These are phyloP conservation scores for Poa pratensis DNA, from an alignment of 176 grass and related monocot species.

Conservation along the genomic window DNA sequence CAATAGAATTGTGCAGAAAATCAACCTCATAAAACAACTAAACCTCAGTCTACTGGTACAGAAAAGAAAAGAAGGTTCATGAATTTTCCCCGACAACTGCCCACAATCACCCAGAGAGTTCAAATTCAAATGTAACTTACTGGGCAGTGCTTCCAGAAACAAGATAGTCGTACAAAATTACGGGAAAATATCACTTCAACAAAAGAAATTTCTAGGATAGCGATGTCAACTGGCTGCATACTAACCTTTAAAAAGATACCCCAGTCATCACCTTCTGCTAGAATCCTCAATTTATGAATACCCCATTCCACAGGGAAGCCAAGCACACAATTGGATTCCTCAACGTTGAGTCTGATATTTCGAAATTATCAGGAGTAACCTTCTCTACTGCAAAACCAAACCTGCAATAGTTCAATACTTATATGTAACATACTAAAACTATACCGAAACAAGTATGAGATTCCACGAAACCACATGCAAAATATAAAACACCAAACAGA, in stretches of 20 bases:
- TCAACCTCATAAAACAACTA: constrained; percentile 1
- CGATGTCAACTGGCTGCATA: constrained; percentile 37
- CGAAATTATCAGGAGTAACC: constrained; percentile 72
- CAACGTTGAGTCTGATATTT: constrained; percentile 60
- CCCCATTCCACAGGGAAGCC: constrained; percentile 78
- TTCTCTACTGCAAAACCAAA: constrained; percentile 77
- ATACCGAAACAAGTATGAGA: constrained; percentile 7
- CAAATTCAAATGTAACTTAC: constrained; percentile 34
- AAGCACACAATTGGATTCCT: constrained; percentile 49
- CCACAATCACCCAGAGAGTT: not conserved
- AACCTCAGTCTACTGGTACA: constrained; percentile 23
- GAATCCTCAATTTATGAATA: constrained; percentile 63
- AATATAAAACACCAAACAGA: constrained; percentile 30
- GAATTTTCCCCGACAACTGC: not conserved
- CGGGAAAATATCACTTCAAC: constrained; percentile 22
- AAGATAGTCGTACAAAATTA: not conserved
- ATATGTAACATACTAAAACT: constrained; percentile 30
- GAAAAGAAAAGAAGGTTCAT: constrained; percentile 25
- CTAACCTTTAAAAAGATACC: constrained; percentile 74
- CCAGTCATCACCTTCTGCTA: constrained; percentile 86
- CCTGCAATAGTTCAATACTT: constrained; percentile 53
- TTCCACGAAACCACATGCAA: not conserved
- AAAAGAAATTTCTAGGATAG: constrained; percentile 31
- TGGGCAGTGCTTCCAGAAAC: constrained; percentile 3
- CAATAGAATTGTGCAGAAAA: not conserved